A percentile compares a stretch with the other conserved stretches of the same genome.
Evolutionary conservation across 345 rosid species (phyloP).

Genomic region (Litchi chinensis): DNA sequence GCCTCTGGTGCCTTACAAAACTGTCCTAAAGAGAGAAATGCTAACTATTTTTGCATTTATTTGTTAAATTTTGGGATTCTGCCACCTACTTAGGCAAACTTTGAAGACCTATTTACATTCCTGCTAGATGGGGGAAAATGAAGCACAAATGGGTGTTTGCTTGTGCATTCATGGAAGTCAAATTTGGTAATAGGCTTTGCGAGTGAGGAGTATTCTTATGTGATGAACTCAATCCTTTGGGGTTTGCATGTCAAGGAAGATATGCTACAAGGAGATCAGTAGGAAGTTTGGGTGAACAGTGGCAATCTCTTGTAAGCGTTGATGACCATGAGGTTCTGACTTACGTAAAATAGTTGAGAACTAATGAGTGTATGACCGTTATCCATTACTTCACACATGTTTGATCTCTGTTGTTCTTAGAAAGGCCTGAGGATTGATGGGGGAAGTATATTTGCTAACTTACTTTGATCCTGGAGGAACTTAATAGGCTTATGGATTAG

Average conservation of each 20-base stretch:
- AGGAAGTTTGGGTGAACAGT: not conserved
- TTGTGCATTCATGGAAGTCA: not conserved
- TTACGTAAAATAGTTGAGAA: not conserved
- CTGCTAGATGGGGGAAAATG: too few relatives aligned
- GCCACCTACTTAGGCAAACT: too few relatives aligned
- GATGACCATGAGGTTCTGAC: not conserved
- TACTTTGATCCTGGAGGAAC: not conserved
- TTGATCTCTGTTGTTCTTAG: not conserved
- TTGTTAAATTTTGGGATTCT: too few relatives aligned
- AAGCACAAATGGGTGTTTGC: not conserved
- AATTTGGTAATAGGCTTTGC: not conserved
- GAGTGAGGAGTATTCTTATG: not conserved
- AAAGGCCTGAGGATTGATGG: not conserved
- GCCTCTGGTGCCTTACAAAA: too few relatives aligned
- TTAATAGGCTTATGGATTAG: not conserved
- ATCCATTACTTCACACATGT: not conserved
- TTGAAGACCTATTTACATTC: too few relatives aligned
- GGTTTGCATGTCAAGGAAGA: not conserved
- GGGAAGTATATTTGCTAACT: not conserved
- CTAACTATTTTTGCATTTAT: too few relatives aligned
- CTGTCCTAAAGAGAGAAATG: too few relatives aligned
- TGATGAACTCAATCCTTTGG: not conserved
- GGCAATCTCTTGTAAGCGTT: not conserved
- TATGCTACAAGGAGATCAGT: not conserved
- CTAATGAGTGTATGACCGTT: not conserved